phyloP scores from a whole-genome alignment of 129 eudicot species.

The Saussurea involucrata region DNA sequence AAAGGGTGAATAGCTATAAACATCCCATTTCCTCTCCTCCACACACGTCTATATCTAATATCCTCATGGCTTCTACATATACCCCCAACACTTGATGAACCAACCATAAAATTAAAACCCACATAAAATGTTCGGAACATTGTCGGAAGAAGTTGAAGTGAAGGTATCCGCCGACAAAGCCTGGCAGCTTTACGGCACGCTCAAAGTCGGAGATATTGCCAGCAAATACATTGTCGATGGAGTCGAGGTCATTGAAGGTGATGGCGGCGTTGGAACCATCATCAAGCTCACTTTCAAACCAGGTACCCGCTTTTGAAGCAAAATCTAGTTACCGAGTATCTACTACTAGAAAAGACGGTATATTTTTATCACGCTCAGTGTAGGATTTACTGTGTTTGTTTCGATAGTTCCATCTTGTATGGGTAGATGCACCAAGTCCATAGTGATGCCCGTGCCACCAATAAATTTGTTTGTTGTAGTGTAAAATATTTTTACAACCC shows the following conservation, averaged over 20 bases:
- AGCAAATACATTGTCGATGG: slow-evolving; percentile 9
- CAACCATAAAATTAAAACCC: not conserved
- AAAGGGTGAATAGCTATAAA: not conserved
- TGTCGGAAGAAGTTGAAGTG: slow-evolving; percentile 24
- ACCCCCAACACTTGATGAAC: not conserved
- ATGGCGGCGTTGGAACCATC: slow-evolving; percentile 28
- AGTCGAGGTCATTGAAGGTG: slow-evolving; percentile 18
- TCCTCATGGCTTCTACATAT: not conserved
- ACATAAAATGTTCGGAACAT: slow-evolving; percentile 6
- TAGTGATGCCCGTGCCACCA: not conserved
- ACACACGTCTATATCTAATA: not conserved
- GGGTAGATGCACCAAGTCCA: not conserved
- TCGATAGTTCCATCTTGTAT: not conserved
- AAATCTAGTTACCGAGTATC: not conserved
- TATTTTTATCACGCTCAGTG: not conserved
- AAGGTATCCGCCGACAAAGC: slow-evolving; percentile 22
- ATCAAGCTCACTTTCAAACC: slow-evolving; percentile 21
- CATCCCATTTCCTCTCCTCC: not conserved
- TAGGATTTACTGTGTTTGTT: not conserved
- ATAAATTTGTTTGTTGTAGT: not conserved
- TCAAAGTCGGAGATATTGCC: slow-evolving; percentile 5
- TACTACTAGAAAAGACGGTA: not conserved
- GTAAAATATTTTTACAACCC: not conserved
- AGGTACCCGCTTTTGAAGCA: not conserved
- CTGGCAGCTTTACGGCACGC: slow-evolving; percentile 17